A percentile compares a stretch with the other conserved stretches of the same genome.
phyloP scores from a whole-genome alignment of 306 rosid species.

The Sicyos baderoa region DNA sequence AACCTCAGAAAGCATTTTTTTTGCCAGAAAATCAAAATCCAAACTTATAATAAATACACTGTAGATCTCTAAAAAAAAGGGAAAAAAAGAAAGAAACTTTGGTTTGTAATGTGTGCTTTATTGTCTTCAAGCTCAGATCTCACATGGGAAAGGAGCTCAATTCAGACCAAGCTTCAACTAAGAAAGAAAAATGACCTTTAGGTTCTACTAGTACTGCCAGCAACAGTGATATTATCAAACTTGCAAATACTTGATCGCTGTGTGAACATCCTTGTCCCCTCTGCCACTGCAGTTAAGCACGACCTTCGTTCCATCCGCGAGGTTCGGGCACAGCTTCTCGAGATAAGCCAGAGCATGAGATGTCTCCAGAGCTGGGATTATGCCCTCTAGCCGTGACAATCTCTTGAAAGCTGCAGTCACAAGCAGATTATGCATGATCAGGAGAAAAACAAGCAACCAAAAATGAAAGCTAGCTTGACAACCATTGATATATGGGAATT shows the following conservation, averaged over 20 bases:
- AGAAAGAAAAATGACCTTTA: background rate
- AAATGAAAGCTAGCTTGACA: background rate
- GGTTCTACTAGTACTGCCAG: background rate
- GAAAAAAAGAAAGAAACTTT: background rate
- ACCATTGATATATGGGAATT: background rate
- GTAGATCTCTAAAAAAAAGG: background rate
- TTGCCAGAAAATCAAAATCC: background rate
- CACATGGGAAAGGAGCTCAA: conserved; percentile 7
- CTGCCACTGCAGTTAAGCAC: conserved; percentile 88
- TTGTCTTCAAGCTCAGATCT: conserved; percentile 9
- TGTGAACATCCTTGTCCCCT: conserved; percentile 94
- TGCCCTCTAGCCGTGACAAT: conserved; percentile 80
- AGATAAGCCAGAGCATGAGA: conserved; percentile 89
- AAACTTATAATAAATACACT: background rate
- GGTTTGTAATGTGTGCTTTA: background rate
- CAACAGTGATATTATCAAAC: conserved; percentile 24
- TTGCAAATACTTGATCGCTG: conserved; percentile 76
- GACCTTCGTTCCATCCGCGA: conserved; percentile 61
- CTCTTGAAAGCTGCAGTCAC: conserved; percentile 64
- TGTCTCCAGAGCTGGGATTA: conserved; percentile 92
- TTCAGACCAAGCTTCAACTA: background rate
- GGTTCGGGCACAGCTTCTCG: conserved; percentile 74
- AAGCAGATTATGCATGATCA: conserved; percentile 11
- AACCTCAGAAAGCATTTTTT: background rate
- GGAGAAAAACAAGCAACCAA: background rate